phyloP scores from a whole-genome alignment of 495 filamentous ascomycete species.

The Tuber microsphaerosporum region DNA sequence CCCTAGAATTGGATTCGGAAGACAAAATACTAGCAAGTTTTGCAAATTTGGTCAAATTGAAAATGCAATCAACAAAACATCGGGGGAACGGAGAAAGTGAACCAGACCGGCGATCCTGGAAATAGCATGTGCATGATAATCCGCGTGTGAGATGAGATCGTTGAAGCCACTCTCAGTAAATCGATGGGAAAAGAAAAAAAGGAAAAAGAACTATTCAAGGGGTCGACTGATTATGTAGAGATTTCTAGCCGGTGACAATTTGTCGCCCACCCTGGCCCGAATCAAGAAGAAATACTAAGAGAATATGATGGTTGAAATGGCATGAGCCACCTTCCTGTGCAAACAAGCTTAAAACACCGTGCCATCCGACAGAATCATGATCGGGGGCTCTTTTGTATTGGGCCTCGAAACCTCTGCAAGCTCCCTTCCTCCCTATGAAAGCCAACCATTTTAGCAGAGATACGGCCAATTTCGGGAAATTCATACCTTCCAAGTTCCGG shows the following conservation, averaged over 20 bases:
- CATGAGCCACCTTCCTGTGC: not conserved
- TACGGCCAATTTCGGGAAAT: not conserved
- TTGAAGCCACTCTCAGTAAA: not conserved
- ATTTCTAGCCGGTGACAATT: not conserved
- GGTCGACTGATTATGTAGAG: not conserved
- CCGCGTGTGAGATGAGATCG: not conserved
- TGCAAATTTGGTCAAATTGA: not conserved
- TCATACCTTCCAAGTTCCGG: slow-evolving; percentile 88
- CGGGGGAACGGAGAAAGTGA: not conserved
- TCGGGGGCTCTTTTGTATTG: slow-evolving; percentile 93
- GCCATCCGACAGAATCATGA: slow-evolving; percentile 91
- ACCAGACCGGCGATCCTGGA: not conserved
- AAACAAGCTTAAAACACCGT: slow-evolving; percentile 69
- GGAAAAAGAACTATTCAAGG: not conserved
- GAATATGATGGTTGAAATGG: not conserved
- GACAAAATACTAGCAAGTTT: not conserved
- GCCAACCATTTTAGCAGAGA: slow-evolving; percentile 38
- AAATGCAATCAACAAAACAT: not conserved
- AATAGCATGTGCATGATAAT: not conserved
- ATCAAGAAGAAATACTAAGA: not conserved
- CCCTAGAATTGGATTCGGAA: not conserved
- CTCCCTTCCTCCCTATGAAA: slow-evolving; percentile 76
- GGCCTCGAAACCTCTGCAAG: slow-evolving; percentile 91
- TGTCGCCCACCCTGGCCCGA: not conserved
- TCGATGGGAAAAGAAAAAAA: not conserved